Evolutionary conservation across 441 rosid genomes (phyloP), one percentile per base, ranked within the genome.

Genomic region (Jatropha podagrica): DNA sequence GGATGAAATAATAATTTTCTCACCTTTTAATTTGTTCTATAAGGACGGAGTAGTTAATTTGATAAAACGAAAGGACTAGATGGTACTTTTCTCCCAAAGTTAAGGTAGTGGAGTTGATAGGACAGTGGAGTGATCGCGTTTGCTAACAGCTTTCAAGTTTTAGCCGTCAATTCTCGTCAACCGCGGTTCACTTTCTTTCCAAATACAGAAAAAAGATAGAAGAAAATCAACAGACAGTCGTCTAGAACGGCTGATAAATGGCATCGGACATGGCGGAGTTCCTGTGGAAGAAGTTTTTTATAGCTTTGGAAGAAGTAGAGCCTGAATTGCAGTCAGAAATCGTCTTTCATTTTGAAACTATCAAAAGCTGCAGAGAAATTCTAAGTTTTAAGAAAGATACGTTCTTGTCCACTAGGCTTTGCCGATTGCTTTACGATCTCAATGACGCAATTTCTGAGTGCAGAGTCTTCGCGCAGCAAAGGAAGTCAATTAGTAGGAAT

Each of bases 251-350:
- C 56, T 38, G 20, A 64, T 46, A 40, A 41, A 68, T 68, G 71
- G 71, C 71, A 18, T 27, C 41, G 54, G 71, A 68, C n/a, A 0
- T 68, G 56, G 71, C 58, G 27, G 58, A 68, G 58, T 68, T 68
- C 40, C 58, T 68, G 9, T 68, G 71, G 58, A 48, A 49, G 7
- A 68, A 68, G 38, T 68, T 27, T 11, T 51, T 68, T 18, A 68
- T 23, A 20, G 6, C 42, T 48, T 15, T 46, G 8, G n/a, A 6
- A 48, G 71, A 49, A n/a, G 18, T 20, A 23, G 41, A 48, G n/a
- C n/a, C 41, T 15, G 58, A 68, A 38, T 38, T 62, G 8, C 40
- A 48, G 1, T 18, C 0, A 0, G 7, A 0, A 27, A 26, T 48
- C 38, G 18, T 17, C 20, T 49, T 23, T 68, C 11, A 26, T 48